A percentile compares a stretch with the other conserved stretches of the same genome.
Evolutionary conservation across 2,329 filamentous ascomycete genomes (phyloP).

Genomic region (Diaporthe sp.): DNA sequence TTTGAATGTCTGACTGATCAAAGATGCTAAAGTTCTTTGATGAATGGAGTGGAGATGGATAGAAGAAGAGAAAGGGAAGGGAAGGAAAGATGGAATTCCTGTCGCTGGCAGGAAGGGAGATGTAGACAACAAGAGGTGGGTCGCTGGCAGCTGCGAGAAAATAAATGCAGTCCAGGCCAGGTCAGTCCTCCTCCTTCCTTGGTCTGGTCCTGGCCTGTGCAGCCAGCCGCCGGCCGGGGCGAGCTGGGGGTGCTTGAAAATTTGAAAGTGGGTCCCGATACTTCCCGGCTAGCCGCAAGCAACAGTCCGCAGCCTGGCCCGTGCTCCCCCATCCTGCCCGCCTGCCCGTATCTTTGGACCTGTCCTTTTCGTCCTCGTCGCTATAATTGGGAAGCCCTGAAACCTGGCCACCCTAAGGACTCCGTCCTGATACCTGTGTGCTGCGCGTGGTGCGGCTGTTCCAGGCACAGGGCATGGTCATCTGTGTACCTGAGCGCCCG

Average conservation of each 20-base stretch:
- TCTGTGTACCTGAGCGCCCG: not conserved
- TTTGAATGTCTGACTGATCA: conserved; percentile 56
- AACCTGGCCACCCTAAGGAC: conserved; percentile 14
- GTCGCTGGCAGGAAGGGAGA: conserved; percentile 43
- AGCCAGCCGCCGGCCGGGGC: conserved; percentile 12
- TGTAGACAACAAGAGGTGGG: conserved; percentile 37
- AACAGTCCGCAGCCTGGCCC: conserved; percentile 11
- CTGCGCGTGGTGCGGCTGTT: conserved; percentile 9
- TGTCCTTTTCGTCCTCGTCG: conserved; percentile 25
- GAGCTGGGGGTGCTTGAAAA: conserved; percentile 29
- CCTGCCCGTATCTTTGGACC: not conserved
- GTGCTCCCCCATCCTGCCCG: not conserved
- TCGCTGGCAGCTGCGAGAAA: conserved; percentile 61
- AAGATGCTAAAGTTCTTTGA: conserved; percentile 56
- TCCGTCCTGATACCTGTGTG: not conserved
- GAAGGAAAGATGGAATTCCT: conserved; percentile 54
- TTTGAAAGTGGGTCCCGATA: conserved; percentile 34
- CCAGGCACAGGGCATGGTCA: not conserved
- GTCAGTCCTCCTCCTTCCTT: conserved; percentile 27
- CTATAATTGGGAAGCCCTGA: conserved; percentile 30
- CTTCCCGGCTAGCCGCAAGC: conserved; percentile 34
- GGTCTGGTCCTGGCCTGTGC: conserved; percentile 10
- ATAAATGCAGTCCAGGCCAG: conserved; percentile 32
- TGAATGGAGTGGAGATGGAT: conserved; percentile 73
- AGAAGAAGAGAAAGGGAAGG: conserved; percentile 52